Evolutionary conservation across 2,329 filamentous ascomycete genomes (phyloP).

Genomic region (Lanzia echinophila): DNA sequence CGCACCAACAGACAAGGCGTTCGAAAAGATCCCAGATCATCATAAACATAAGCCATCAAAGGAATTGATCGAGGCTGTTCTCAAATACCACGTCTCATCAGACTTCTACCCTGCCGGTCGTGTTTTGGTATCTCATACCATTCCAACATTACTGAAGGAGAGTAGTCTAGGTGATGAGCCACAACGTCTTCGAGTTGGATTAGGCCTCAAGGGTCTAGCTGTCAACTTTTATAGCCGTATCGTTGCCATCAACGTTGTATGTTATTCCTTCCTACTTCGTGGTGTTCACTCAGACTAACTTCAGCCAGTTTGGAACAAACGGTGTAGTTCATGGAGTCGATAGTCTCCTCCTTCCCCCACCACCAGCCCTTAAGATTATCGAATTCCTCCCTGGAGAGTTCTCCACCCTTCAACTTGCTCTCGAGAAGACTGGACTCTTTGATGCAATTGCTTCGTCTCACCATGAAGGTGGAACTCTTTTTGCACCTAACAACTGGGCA

Average conservation of each 20-base stretch:
- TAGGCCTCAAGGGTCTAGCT: constrained; percentile 55
- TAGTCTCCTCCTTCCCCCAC: constrained; percentile 69
- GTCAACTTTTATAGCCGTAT: constrained; percentile 75
- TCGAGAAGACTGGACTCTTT: constrained; percentile 66
- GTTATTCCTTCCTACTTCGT: constrained; percentile 22
- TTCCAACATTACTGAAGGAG: constrained; percentile 61
- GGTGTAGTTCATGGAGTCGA: constrained; percentile 76
- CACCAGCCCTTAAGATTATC: constrained; percentile 57
- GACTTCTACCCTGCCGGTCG: constrained; percentile 59
- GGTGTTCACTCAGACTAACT: neutral
- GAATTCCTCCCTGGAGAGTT: constrained; percentile 61
- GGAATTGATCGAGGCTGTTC: constrained; percentile 60
- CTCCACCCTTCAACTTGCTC: constrained; percentile 69
- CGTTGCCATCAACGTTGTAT: constrained; percentile 62
- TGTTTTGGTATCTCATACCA: constrained; percentile 64
- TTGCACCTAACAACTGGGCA: constrained; percentile 76
- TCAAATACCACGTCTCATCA: constrained; percentile 69
- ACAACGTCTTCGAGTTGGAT: constrained; percentile 66
- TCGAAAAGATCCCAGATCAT: constrained; percentile 52
- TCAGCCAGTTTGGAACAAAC: constrained; percentile 58
- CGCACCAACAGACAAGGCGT: constrained; percentile 70
- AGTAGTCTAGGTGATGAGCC: constrained; percentile 53
- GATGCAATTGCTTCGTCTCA: constrained; percentile 49
- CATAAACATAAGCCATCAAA: constrained; percentile 54
- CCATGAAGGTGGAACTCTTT: constrained; percentile 63